A percentile compares a stretch with the other conserved stretches of the same genome.
Evolutionary conservation across 352 stramenopile genomes (phyloP).

Genomic region (Thraustotheca clavata): DNA sequence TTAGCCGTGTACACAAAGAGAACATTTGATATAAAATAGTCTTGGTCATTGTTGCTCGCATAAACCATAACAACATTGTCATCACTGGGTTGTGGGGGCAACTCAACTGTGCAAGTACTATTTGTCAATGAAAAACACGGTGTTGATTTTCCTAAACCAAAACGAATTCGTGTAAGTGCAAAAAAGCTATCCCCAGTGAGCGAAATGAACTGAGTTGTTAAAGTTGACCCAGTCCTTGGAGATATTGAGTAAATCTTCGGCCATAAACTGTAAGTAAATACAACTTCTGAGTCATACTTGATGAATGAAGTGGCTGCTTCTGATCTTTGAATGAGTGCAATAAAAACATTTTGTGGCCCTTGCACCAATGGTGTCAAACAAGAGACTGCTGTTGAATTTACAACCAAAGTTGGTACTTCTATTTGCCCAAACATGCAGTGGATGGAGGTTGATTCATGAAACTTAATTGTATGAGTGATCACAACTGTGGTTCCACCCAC

Average conservation of each 20-base stretch:
- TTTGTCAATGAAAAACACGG: background rate
- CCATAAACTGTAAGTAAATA: background rate
- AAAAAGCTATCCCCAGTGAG: background rate
- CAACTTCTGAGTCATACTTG: conserved; percentile 1
- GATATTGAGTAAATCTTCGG: background rate
- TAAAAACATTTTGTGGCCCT: background rate
- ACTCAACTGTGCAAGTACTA: conserved; percentile 3
- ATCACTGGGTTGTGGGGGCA: background rate
- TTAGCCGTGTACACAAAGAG: conserved; percentile 28
- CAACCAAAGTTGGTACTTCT: conserved; percentile 23
- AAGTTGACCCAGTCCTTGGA: background rate
- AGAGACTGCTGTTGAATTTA: conserved; percentile 13
- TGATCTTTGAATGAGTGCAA: background rate
- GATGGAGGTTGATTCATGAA: background rate
- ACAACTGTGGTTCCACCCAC: conserved; percentile 31
- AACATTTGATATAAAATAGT: conserved; percentile 17
- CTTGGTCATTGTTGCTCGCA: conserved; percentile 21
- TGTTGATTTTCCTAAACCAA: background rate
- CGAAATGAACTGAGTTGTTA: background rate
- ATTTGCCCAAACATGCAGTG: conserved; percentile 35
- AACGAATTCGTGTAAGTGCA: background rate
- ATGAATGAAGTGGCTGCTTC: background rate
- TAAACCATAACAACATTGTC: too few species aligned
- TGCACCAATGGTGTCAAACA: background rate
- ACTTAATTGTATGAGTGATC: conserved; percentile 20